Evolutionary conservation across 179 eudicot genomes (phyloP).

Genomic region (Nepenthes alata): DNA sequence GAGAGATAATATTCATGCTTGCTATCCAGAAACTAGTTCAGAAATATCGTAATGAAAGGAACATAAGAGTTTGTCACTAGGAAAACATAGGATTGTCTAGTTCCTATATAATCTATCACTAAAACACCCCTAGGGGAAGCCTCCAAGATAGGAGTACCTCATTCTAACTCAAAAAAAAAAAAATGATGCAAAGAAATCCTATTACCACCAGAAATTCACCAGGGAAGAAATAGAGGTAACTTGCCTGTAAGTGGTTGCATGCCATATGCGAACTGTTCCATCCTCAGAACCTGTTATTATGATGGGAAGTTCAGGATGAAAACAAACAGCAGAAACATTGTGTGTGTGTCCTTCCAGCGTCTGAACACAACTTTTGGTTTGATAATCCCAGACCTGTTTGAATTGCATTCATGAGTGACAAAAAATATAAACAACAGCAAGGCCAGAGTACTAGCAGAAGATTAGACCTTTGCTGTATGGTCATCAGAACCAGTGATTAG

Average conservation of each 20-base stretch:
- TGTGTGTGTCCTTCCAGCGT: constrained; percentile 79
- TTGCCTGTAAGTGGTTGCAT: constrained; percentile 71
- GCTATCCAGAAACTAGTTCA: no score
- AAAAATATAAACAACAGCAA: neutral
- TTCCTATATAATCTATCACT: no score
- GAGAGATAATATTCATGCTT: no score
- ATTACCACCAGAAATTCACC: no score
- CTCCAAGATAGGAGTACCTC: no score
- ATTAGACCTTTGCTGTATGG: constrained; percentile 69
- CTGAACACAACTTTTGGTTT: constrained; percentile 78
- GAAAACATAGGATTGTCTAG: no score
- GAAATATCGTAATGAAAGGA: no score
- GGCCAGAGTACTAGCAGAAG: neutral
- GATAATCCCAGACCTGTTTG: constrained; percentile 76
- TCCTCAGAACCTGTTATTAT: constrained; percentile 83
- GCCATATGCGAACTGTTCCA: constrained; percentile 83
- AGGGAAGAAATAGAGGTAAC: neutral
- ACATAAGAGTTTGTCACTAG: no score
- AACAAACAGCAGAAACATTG: constrained; percentile 77
- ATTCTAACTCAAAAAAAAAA: no score
- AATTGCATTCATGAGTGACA: neutral
- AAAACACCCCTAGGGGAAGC: no score
- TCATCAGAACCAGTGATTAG: constrained; percentile 80
- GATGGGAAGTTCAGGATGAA: constrained; percentile 83
- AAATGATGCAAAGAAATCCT: no score